Percentiles rank a stretch among this genome's conserved stretches.
Conservation (phyloP, 2,329 filamentous ascomycete species). For the Aspergillus sp. region DNA sequence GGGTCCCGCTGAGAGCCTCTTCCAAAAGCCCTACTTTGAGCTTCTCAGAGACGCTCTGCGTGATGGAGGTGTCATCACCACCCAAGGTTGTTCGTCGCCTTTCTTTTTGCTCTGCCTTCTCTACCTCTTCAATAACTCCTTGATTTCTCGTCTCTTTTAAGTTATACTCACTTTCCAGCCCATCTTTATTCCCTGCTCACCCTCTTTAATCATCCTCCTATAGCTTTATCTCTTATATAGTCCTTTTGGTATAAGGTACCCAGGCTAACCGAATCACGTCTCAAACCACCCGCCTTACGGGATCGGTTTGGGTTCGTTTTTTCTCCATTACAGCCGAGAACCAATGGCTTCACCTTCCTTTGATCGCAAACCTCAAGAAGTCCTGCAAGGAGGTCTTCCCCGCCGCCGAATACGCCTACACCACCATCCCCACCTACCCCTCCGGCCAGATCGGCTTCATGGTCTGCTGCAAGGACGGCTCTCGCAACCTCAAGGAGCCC, state of each 20-base stretch:
- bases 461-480: slow-evolving; percentile 96
- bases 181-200: slow-evolving; percentile 13
- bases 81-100: slow-evolving; percentile 99
- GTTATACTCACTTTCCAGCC: neutral
- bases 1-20: slow-evolving; percentile 91
- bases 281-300: slow-evolving; percentile 33
- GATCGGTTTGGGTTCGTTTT: slow-evolving; percentile 33
- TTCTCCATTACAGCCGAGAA: slow-evolving; percentile 72
- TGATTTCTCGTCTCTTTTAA: slow-evolving; percentile 11
- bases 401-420: slow-evolving; percentile 97
- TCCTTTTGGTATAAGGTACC: slow-evolving; percentile 3
- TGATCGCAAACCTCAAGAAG: slow-evolving; percentile 95
- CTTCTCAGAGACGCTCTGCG: slow-evolving; percentile 85
- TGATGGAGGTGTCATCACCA: slow-evolving; percentile 97
- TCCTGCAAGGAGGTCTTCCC: slow-evolving; percentile 97
- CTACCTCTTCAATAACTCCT: slow-evolving; percentile 44
- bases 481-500: slow-evolving; percentile 79
- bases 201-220: slow-evolving; percentile 16
- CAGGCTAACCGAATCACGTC: slow-evolving; percentile 27
- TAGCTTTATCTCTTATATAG: slow-evolving; percentile 7
- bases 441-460: slow-evolving; percentile 99
- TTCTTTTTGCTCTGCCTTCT: slow-evolving; percentile 45
- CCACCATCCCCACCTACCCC: slow-evolving; percentile 96
- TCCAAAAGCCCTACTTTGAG: slow-evolving; percentile 99
- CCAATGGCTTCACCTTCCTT: slow-evolving; percentile 95